A percentile compares a stretch with the other conserved stretches of the same genome.
These are phyloP conservation scores for Wickerhamomyces ciferrii DNA, from an alignment of 805 yeast species.

Conservation along the genomic window DNA sequence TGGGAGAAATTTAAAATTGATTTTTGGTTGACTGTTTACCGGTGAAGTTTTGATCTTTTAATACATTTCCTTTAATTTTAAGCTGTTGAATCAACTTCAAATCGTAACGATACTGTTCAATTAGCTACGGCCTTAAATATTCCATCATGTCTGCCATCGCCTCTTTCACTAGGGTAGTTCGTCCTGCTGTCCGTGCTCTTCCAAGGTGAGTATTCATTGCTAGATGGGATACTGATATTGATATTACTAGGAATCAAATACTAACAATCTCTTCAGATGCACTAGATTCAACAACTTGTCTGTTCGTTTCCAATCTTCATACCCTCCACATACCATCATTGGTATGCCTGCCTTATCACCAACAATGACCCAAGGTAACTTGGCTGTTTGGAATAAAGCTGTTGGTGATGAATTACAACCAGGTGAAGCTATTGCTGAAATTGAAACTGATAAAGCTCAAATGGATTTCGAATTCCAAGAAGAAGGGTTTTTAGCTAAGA, in stretches of 20 bases:
- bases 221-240: too few species aligned
- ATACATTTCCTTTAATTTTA: too few species aligned
- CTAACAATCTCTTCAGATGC: constrained; percentile 11
- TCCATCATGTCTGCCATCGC: constrained; percentile 14
- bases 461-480: constrained; percentile 99
- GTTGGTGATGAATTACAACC: constrained; percentile 86
- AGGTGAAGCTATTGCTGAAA: constrained; percentile 94
- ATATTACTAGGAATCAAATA: too few species aligned
- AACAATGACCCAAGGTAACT: constrained; percentile 95
- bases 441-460: constrained; percentile 96
- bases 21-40: neutral
- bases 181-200: constrained; percentile 9
- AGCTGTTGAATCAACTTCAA: too few species aligned
- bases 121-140: neutral
- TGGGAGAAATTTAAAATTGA: neutral
- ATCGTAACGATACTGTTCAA: neutral
- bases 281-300: constrained; percentile 12
- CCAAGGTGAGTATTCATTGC: constrained; percentile 17
- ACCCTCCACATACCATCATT: constrained; percentile 82
- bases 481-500: constrained; percentile 89
- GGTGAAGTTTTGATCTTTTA: too few species aligned
- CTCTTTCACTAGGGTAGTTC: constrained; percentile 9
- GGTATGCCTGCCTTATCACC: constrained; percentile 99
- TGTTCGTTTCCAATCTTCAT: constrained; percentile 27
- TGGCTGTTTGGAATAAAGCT: constrained; percentile 84